Evolutionary conservation across 768 basidiomycete species (phyloP).

Genomic region (Auricularia sp.): DNA sequence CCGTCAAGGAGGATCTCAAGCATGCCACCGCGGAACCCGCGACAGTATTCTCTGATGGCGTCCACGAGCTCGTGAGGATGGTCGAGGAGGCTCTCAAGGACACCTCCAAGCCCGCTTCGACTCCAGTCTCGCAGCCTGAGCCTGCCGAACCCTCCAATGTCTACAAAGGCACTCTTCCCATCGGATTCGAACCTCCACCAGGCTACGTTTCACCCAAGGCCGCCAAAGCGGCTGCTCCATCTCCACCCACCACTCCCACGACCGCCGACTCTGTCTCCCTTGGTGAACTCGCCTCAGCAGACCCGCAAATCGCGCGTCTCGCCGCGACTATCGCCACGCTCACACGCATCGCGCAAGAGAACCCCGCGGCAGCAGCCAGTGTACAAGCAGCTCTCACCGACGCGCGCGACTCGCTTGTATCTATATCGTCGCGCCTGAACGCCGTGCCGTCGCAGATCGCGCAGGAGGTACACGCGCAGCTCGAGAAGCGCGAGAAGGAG

Average conservation of each 20-base stretch:
- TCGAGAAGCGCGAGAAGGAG: constrained; percentile 60
- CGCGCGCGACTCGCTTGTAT: constrained; percentile 72
- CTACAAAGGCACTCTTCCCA: constrained; percentile 69
- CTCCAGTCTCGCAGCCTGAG: constrained; percentile 55
- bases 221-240: constrained; percentile 28
- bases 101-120: constrained; percentile 37
- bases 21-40: neutral
- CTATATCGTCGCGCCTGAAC: constrained; percentile 67
- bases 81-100: constrained; percentile 62
- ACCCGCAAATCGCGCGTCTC: constrained; percentile 89
- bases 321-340: constrained; percentile 90
- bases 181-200: constrained; percentile 90
- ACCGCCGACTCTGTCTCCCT: constrained; percentile 25
- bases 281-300: constrained; percentile 57
- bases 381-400: constrained; percentile 67
- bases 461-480: constrained; percentile 61
- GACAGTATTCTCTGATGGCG: constrained; percentile 42
- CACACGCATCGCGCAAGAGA: constrained; percentile 68
- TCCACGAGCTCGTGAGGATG: constrained; percentile 56
- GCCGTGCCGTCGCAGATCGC: constrained; percentile 38
- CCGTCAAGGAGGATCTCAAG: constrained; percentile 4
- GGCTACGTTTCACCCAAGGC: constrained; percentile 64
- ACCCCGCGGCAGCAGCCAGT: constrained; percentile 55
- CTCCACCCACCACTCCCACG: neutral
- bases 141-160: constrained; percentile 36